These are phyloP conservation scores for Saccharomyces jurei DNA, from an alignment of 805 yeast genomes.

Conservation along the genomic window DNA sequence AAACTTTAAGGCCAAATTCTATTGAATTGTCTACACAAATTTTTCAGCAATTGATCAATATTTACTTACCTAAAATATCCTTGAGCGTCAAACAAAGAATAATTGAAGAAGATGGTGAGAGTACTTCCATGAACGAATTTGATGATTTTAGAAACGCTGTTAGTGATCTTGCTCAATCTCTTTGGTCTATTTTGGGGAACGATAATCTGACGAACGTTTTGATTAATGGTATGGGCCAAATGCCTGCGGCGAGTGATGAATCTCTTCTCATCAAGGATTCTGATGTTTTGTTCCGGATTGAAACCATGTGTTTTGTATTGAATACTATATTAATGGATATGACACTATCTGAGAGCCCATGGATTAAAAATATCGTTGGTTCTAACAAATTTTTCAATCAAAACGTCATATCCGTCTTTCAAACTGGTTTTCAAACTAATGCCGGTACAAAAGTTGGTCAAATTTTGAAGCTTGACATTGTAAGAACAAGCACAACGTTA, in stretches of 20 bases:
- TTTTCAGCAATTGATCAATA: slow-evolving; percentile 45
- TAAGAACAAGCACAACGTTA: slow-evolving; percentile 23
- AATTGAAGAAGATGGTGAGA: slow-evolving; percentile 25
- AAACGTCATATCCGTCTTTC: slow-evolving; percentile 20
- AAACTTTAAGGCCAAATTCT: slow-evolving; percentile 21
- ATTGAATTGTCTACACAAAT: slow-evolving; percentile 32
- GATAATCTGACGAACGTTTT: slow-evolving; percentile 27
- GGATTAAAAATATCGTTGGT: slow-evolving; percentile 22
- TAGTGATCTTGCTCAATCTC: slow-evolving; percentile 65
- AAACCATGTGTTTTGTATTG: slow-evolving; percentile 27
- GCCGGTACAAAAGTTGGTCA: slow-evolving; percentile 9
- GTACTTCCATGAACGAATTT: slow-evolving; percentile 41
- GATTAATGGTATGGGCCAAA: slow-evolving; percentile 22
- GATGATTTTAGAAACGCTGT: slow-evolving; percentile 62
- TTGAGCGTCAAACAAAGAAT: slow-evolving; percentile 33
- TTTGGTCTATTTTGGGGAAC: slow-evolving; percentile 58
- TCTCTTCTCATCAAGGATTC: slow-evolving; percentile 1
- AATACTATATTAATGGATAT: slow-evolving; percentile 22
- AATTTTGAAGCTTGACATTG: slow-evolving; percentile 22
- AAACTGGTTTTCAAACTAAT: slow-evolving; percentile 19
- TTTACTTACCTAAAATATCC: slow-evolving; percentile 65
- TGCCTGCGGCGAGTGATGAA: slow-evolving; percentile 4
- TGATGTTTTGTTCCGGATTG: slow-evolving; percentile 24
- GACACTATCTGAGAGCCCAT: slow-evolving; percentile 23
- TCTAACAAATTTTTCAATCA: slow-evolving; percentile 18